These are phyloP conservation scores for Aegilops longissima DNA, from an alignment of 176 grass and related monocot species.

Conservation along the genomic window DNA sequence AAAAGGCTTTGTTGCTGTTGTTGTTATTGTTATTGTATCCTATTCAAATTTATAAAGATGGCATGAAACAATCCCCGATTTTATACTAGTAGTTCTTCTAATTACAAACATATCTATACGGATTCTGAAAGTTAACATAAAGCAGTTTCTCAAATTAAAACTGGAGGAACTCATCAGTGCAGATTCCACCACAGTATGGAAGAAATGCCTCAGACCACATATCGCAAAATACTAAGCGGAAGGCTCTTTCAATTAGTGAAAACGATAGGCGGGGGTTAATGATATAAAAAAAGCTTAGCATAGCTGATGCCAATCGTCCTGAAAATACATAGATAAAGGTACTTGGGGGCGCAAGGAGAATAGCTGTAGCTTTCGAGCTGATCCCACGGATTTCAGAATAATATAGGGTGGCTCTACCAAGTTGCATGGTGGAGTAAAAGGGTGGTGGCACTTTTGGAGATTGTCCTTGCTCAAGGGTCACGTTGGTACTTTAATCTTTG, in stretches of 20 bases:
- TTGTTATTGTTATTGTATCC: neutral
- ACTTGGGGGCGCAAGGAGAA: neutral
- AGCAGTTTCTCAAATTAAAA: constrained; percentile 22
- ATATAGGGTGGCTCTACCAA: constrained; percentile 13
- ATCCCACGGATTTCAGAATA: constrained; percentile 25
- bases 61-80: neutral
- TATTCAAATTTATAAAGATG: constrained; percentile 3
- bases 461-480: constrained; percentile 21
- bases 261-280: neutral
- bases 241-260: constrained; percentile 10
- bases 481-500: constrained; percentile 33
- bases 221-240: neutral
- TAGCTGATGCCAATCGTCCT: constrained; percentile 23
- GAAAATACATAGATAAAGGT: constrained; percentile 3
- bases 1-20: too few species aligned
- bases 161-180: neutral
- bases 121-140: constrained; percentile 1
- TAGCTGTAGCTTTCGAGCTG: constrained; percentile 21
- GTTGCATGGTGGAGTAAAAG: constrained; percentile 38
- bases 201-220: constrained; percentile 3
- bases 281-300: neutral
- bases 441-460: constrained; percentile 15
- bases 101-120: neutral
- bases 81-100: neutral
- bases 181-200: neutral